phyloP scores from a whole-genome alignment of 1,139 yeast genomes.

The Geotrichum histeridarum region DNA sequence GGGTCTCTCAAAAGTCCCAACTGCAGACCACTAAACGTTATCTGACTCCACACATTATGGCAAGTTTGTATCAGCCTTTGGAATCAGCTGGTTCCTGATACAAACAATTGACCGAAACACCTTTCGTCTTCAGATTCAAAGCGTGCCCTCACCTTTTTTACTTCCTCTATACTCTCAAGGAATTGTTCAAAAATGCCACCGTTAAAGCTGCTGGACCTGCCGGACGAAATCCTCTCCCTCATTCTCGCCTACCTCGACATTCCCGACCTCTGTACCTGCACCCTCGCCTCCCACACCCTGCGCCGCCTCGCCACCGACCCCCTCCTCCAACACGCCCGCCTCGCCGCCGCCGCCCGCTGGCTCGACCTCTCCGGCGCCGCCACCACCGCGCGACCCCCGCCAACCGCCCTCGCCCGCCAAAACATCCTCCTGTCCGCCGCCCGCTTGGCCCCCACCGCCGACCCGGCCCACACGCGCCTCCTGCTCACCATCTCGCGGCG shows the following conservation, averaged over 20 bases:
- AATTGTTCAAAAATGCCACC: too few relatives aligned
- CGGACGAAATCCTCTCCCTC: slow-evolving; percentile 29
- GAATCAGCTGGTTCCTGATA: too few relatives aligned
- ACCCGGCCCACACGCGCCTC: slow-evolving; percentile 25
- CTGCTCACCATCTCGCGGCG: slow-evolving; percentile 27
- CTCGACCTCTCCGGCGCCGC: slow-evolving; percentile 20
- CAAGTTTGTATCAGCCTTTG: too few relatives aligned
- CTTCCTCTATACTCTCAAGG: too few relatives aligned
- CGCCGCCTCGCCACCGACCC: slow-evolving; percentile 29
- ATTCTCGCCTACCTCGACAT: slow-evolving; percentile 29
- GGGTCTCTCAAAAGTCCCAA: too few relatives aligned
- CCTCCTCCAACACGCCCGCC: slow-evolving; percentile 24
- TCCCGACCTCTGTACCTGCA: slow-evolving; percentile 27
- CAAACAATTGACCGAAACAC: too few relatives aligned
- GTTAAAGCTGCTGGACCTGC: slow-evolving; percentile 18
- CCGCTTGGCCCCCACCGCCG: slow-evolving; percentile 29
- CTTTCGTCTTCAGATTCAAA: too few relatives aligned
- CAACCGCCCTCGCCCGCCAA: slow-evolving; percentile 27
- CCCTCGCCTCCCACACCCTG: slow-evolving; percentile 24
- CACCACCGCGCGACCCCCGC: slow-evolving; percentile 26
- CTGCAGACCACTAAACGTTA: too few relatives aligned
- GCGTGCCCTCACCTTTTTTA: too few relatives aligned
- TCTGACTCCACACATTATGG: too few relatives aligned
- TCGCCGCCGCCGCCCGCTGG: slow-evolving; percentile 24
- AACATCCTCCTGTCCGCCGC: slow-evolving; percentile 28